Evolutionary conservation across 805 yeast species (phyloP), one percentile per base, ranked within the genome.

Genomic region (Teunomyces atbi): DNA sequence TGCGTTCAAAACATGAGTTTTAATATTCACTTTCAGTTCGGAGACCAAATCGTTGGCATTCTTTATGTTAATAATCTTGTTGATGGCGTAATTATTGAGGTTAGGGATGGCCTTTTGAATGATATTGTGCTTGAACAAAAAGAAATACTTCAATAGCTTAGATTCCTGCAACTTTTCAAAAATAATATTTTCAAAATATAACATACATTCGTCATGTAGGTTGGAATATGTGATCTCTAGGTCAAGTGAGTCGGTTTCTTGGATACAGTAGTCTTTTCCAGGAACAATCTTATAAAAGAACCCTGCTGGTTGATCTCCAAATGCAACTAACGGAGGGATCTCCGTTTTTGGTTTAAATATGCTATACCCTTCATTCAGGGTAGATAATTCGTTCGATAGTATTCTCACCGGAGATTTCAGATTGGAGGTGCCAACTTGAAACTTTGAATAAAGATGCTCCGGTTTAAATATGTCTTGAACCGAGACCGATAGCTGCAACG

Each of bases 401-500:
- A 86, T 62, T 45, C 86, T 65, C 2, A 84, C 69, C 0, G 94
- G 95, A 4, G 61, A 55, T 6, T 65, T 64, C 0, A 69, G 45
- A 20, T 74, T 72, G 0, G 84, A 70, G 4, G 90, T 75, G 15
- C 88, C 84, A 38, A 88, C 73, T 11, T 84, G 79, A 58, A 86
- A 89, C 54, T 82, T 84, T 4, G 89, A 81, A 52, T 78, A 83
- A 1, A 88, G 65, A 23, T 71, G 65, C 13, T 76, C 61, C 2
- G 77, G 61, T 51, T 81, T 78, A 68, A 86, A 87, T 8, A 83
- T 81, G 60, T 89, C 96, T 56, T 86, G 92, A 2, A 87, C 95
- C 2, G 89, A 82, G 1, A 87, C 94, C 0, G 89, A 83, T 6
- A 87, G 66, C 4, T 78, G 71, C 32, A 88, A 67, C 1, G 78